These are phyloP conservation scores for Raphanus sativus DNA, from an alignment of 345 rosid genomes.

Conservation along the genomic window DNA sequence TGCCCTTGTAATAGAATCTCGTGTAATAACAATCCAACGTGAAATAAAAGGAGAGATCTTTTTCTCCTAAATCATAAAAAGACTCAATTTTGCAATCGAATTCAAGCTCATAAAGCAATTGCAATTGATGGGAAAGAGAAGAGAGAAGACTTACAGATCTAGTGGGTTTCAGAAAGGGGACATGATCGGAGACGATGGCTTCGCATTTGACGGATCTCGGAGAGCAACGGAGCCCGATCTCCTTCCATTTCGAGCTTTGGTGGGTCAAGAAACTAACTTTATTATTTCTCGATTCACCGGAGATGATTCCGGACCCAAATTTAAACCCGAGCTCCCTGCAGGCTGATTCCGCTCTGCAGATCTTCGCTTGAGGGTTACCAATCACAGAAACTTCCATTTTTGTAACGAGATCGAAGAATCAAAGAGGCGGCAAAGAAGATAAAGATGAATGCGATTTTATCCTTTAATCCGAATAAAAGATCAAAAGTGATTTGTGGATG, in stretches of 20 bases:
- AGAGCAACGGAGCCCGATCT: conserved; percentile 39
- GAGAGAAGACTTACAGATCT: conserved; percentile 46
- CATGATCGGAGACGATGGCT: conserved; percentile 39
- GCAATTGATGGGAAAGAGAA: neutral
- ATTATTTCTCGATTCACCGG: conserved; percentile 24
- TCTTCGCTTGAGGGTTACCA: conserved; percentile 50
- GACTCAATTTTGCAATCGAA: neutral
- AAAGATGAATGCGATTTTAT: neutral
- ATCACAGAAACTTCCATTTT: conserved; percentile 69
- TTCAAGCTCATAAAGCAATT: neutral
- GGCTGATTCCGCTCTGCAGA: conserved; percentile 41
- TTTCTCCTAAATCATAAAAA: neutral
- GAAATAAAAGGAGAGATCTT: neutral
- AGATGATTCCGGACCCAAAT: conserved; percentile 12
- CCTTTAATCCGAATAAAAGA: neutral
- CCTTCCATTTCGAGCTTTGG: conserved; percentile 36
- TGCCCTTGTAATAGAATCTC: neutral
- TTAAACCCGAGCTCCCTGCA: conserved; percentile 42
- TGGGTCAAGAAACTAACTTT: conserved; percentile 39
- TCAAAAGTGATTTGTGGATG: conserved; percentile 9
- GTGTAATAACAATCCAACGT: neutral
- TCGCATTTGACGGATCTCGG: conserved; percentile 50
- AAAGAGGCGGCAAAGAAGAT: neutral
- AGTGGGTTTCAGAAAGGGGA: conserved; percentile 24
- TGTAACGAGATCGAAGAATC: neutral